Conservation (phyloP, 2,329 filamentous ascomycete species). For the Fusarium buxicola region DNA sequence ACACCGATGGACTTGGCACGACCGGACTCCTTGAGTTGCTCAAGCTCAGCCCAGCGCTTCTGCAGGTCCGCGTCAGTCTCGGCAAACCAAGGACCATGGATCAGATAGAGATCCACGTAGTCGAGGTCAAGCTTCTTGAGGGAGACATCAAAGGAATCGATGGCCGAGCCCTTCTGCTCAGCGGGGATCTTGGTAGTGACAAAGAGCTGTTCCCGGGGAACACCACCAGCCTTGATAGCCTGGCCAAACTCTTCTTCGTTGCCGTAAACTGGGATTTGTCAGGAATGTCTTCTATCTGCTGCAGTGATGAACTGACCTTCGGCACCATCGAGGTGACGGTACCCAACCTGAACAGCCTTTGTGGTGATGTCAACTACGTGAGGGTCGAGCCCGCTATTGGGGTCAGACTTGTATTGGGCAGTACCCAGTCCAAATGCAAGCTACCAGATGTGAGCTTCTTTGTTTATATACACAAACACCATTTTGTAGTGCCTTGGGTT, state of each 20-base stretch:
- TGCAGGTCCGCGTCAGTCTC: slow-evolving; percentile 65
- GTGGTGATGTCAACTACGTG: slow-evolving; percentile 63
- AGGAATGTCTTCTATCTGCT: neutral
- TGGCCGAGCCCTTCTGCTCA: slow-evolving; percentile 54
- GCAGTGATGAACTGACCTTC: slow-evolving; percentile 62
- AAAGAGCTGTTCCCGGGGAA: slow-evolving; percentile 76
- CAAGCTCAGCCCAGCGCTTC: slow-evolving; percentile 68
- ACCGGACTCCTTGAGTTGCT: slow-evolving; percentile 74
- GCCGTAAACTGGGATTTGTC: slow-evolving; percentile 61
- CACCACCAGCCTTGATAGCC: slow-evolving; percentile 74
- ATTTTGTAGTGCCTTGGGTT: neutral
- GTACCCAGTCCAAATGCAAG: slow-evolving; percentile 80
- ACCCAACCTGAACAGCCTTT: slow-evolving; percentile 75
- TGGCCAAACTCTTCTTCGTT: slow-evolving; percentile 78
- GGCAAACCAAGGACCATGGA: slow-evolving; percentile 69
- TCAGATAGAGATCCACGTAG: slow-evolving; percentile 78
- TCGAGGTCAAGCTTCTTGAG: slow-evolving; percentile 74
- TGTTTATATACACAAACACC: neutral
- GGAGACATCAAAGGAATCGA: slow-evolving; percentile 67
- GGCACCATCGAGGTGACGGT: slow-evolving; percentile 79
- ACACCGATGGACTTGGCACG: slow-evolving; percentile 79
- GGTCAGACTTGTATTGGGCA: slow-evolving; percentile 67
- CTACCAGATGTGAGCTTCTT: slow-evolving; percentile 51
- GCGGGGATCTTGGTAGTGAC: slow-evolving; percentile 70
- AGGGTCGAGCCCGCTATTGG: slow-evolving; percentile 64